Conservation (phyloP, 1,139 yeast species). For the Taphrina populina region DNA sequence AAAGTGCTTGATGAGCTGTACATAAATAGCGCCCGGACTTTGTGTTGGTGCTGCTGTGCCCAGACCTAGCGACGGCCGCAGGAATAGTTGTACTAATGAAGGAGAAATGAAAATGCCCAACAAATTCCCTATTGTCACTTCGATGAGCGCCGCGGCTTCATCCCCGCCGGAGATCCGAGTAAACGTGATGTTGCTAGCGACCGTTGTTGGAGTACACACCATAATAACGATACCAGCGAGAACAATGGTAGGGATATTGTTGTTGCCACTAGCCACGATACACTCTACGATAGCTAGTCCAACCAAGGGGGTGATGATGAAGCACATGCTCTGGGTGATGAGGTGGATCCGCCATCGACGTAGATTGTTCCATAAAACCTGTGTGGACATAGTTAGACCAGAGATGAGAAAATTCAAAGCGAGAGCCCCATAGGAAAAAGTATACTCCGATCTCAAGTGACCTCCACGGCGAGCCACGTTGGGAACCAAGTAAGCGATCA, state of each 20-base stretch:
- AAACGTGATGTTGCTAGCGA: constrained; percentile 87
- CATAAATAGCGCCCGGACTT: constrained; percentile 59
- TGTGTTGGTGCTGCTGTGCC: constrained; percentile 74
- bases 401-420: constrained; percentile 78
- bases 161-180: constrained; percentile 82
- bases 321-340: constrained; percentile 65
- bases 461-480: constrained; percentile 82
- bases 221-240: constrained; percentile 77
- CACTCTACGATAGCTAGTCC: constrained; percentile 74
- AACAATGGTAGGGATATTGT: constrained; percentile 66
- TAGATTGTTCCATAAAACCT: constrained; percentile 58
- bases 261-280: constrained; percentile 58
- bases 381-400: constrained; percentile 73
- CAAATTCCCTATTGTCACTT: constrained; percentile 78
- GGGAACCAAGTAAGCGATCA: constrained; percentile 75
- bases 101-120: constrained; percentile 87
- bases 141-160: constrained; percentile 73
- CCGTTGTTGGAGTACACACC: constrained; percentile 87
- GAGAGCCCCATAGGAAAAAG: constrained; percentile 82
- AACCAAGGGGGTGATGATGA: constrained; percentile 70
- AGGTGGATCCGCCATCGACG: constrained; percentile 80
- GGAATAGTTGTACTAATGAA: constrained; percentile 71
- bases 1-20: constrained; percentile 76
- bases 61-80: constrained; percentile 57
- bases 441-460: constrained; percentile 65